Conservation (phyloP, 345 rosid genomes). For the Boechera divaricarpa region DNA sequence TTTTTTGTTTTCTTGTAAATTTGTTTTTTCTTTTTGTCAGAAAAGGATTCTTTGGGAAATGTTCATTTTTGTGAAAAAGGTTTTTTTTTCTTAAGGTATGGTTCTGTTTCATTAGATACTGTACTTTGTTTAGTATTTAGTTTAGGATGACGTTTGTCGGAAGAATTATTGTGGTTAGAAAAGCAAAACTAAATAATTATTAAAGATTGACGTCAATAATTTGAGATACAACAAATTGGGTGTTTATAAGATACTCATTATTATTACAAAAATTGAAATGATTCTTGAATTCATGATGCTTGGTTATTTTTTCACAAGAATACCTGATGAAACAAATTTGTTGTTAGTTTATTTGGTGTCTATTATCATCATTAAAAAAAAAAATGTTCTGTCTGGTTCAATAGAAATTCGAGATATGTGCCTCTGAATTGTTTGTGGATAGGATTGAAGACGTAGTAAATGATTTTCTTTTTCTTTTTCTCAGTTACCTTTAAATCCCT, state of each 20-base stretch:
- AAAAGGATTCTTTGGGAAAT: not conserved
- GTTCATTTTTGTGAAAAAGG: slow-evolving; percentile 1
- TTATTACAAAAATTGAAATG: not conserved
- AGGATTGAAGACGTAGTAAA: slow-evolving; percentile 26
- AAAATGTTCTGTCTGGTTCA: not conserved
- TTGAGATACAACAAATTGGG: not conserved
- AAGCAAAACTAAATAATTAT: not conserved
- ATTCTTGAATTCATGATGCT: not conserved
- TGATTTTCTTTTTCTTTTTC: not conserved
- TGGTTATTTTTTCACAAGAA: not conserved
- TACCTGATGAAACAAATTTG: not conserved
- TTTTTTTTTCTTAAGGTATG: not conserved
- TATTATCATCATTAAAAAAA: not conserved
- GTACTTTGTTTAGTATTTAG: slow-evolving; percentile 27
- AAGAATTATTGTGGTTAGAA: slow-evolving; percentile 17
- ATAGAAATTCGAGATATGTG: not conserved
- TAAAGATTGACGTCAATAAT: not conserved
- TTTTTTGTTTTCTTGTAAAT: not conserved
- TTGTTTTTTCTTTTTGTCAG: not conserved
- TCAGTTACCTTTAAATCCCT: not conserved
- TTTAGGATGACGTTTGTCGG: slow-evolving; percentile 31
- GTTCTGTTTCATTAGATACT: slow-evolving; percentile 4
- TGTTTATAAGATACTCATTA: not conserved
- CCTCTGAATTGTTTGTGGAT: not conserved
- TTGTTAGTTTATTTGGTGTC: not conserved